Percentiles rank a stretch among this genome's conserved stretches.
These are phyloP conservation scores for Candida pseudoglaebosa DNA, from an alignment of 805 yeast species.

Conservation along the genomic window DNA sequence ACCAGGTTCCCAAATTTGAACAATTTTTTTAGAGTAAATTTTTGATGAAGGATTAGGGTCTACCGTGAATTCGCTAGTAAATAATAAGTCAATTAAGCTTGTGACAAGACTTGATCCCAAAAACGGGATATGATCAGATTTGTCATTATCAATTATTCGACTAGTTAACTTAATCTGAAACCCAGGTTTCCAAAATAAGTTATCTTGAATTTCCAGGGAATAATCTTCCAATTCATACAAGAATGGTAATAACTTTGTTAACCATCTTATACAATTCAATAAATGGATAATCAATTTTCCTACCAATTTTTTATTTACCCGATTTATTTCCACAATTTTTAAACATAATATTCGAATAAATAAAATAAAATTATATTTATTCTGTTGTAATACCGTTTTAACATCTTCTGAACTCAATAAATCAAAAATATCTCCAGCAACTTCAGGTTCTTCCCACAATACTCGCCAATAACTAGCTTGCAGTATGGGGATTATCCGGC, in stretches of 20 bases:
- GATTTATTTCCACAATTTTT: conserved; percentile 17
- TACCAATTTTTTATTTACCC: conserved; percentile 9
- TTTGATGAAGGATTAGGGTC: not conserved
- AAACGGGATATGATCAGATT: conserved; percentile 7
- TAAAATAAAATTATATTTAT: conserved; percentile 52
- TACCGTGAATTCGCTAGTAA: conserved; percentile 3
- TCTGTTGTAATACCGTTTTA: conserved; percentile 53
- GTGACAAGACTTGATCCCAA: conserved; percentile 36
- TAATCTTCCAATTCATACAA: conserved; percentile 50
- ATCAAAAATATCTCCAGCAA: conserved; percentile 55
- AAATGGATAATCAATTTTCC: conserved; percentile 31
- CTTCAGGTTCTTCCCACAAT: conserved; percentile 38
- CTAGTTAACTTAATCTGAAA: conserved; percentile 5
- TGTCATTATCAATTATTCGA: not conserved
- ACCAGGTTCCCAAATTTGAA: conserved; percentile 73
- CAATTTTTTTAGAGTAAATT: not conserved
- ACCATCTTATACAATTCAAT: conserved; percentile 58
- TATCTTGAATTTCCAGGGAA: conserved; percentile 19
- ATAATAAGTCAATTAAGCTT: conserved; percentile 7
- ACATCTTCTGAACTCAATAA: conserved; percentile 56
- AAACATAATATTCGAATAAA: conserved; percentile 37
- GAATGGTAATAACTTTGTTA: conserved; percentile 65
- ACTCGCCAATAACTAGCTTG: conserved; percentile 27
- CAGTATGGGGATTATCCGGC: conserved; percentile 25
- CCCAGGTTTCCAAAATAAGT: conserved; percentile 21